These are phyloP conservation scores for Symbiodinium pilosum DNA, from an alignment of 73 alveolate species.

Conservation along the genomic window DNA sequence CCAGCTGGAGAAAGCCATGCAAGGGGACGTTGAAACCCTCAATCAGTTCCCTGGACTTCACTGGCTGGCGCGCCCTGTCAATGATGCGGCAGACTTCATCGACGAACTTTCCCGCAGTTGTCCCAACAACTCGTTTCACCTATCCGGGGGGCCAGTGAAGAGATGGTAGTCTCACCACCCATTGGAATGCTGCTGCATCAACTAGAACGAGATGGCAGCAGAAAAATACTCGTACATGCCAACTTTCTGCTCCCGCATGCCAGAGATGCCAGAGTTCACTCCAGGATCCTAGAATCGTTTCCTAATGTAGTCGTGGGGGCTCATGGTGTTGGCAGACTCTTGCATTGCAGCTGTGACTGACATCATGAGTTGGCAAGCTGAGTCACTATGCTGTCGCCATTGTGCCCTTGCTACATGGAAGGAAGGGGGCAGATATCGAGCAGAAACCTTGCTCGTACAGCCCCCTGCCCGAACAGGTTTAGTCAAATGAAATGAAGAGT, in stretches of 20 bases:
- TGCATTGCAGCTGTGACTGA: no score
- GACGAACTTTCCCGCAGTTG: constrained; percentile 88
- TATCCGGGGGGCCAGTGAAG: constrained; percentile 48
- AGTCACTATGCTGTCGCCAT: no score
- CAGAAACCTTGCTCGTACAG: neutral
- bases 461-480: neutral
- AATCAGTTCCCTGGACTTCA: constrained; percentile 50
- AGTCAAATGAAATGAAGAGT: neutral
- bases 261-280: no score
- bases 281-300: no score
- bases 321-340: no score
- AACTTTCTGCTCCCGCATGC: no score
- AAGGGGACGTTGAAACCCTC: constrained; percentile 22
- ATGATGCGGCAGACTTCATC: constrained; percentile 58
- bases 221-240: no score
- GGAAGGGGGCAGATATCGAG: neutral
- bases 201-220: no score
- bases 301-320: no score
- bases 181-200: no score
- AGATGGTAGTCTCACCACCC: constrained; percentile 74
- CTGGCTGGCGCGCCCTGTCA: constrained; percentile 61
- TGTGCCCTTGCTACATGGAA: no score
- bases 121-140: constrained; percentile 79
- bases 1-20: constrained; percentile 65
- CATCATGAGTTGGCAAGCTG: no score